phyloP scores from a whole-genome alignment of 2,329 filamentous ascomycete species.

The Fusarium begoniae region DNA sequence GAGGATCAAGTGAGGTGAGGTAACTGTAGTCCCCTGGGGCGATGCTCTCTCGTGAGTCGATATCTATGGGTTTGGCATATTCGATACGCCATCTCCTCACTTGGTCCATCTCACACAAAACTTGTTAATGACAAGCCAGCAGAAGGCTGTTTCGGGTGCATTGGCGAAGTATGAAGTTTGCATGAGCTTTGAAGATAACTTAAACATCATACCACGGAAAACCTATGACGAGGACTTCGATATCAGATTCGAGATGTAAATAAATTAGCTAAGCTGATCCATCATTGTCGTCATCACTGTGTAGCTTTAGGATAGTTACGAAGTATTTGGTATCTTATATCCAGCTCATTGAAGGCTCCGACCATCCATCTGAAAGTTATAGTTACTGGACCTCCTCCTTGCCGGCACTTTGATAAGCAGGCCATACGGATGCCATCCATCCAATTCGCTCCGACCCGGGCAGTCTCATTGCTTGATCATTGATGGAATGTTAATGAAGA shows the following conservation, averaged over 20 bases:
- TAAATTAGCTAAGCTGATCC: not conserved
- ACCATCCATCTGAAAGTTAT: not conserved
- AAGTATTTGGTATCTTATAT: not conserved
- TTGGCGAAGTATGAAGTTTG: not conserved
- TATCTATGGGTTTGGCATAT: conserved; percentile 19
- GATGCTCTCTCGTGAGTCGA: conserved; percentile 14
- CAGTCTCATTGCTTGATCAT: conserved; percentile 4
- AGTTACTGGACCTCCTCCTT: not conserved
- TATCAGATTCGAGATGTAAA: not conserved
- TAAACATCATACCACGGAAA: not conserved
- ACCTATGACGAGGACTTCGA: not conserved
- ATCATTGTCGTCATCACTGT: conserved; percentile 5
- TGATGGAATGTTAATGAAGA: not conserved
- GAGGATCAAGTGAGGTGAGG: not conserved
- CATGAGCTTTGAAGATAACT: not conserved
- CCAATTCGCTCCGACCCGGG: not conserved
- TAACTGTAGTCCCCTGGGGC: not conserved
- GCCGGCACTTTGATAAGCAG: conserved; percentile 4
- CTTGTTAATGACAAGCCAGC: not conserved
- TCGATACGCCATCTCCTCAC: conserved; percentile 19
- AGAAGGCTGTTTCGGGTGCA: not conserved
- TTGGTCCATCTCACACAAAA: not conserved
- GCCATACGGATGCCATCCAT: not conserved
- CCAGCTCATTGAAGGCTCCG: not conserved
- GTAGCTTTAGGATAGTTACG: not conserved